Evolutionary conservation across 305 asterid genomes (phyloP), one percentile per base, ranked within the genome.

Genomic region (Rubia balearica): DNA sequence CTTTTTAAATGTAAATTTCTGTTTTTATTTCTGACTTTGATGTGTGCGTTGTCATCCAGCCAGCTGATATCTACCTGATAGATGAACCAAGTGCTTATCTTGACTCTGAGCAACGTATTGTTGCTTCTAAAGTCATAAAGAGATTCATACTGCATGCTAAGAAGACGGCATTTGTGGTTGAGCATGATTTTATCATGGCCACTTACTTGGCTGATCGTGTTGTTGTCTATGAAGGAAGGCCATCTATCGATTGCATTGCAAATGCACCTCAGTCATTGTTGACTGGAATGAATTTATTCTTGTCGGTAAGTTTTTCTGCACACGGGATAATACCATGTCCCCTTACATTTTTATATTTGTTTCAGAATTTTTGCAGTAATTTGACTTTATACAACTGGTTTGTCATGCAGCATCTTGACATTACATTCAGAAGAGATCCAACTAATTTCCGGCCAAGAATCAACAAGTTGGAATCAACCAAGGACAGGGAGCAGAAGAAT

Each of bases 171-270:
- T 89, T 93, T 79, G 85, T 93, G 42, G 98, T 93, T 2, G 98
- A 91, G 91, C 98, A 93, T 21, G 97, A 93, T 80, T 93, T 93
- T 81, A 93, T 93, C 71, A 91, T 93, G 98, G 97, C 98, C 72
- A 91, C 98, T 41, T 93, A 93, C 85, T 95, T 93, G 73, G 98
- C 98, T 17, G 98, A 93, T 75, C 85, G 96, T 81, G 98, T 93
- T 65, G 88, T 93, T 75, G 97, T 93, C 78, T 93, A 88, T 0
- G 96, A 93, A 82, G 98, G 98, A 57, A 75, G 6, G 53, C 96
- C 98, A 59, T 90, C 97, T 51, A 67, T 93, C 30, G 96, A 94
- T 75, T 94, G 99, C 80, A 73, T 71, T 16, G 99, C 99, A 67
- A 94, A 89, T 88, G 73, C 97, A 48, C 95, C 99, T 63, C 99